Conservation (phyloP, 345 rosid species). For the Linum usitatissimum region DNA sequence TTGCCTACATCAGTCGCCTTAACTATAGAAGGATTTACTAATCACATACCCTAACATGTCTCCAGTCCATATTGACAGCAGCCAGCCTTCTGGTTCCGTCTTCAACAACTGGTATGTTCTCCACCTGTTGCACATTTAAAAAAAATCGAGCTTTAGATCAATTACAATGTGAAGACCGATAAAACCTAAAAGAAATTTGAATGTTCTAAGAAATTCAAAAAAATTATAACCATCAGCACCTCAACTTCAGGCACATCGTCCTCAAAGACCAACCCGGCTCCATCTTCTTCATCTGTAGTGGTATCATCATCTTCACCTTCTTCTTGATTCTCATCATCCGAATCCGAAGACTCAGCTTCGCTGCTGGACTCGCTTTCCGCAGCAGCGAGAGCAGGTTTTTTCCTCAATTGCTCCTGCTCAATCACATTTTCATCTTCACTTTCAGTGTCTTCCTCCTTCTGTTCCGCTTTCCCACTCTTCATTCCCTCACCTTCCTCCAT, state of each 20-base stretch:
- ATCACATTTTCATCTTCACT: constrained; percentile 12
- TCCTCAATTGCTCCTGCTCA: constrained; percentile 20
- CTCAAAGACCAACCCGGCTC: constrained; percentile 28
- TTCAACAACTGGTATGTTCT: constrained; percentile 42
- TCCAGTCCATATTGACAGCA: constrained; percentile 85
- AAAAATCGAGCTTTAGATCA: constrained; percentile 1
- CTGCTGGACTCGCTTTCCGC: constrained; percentile 2
- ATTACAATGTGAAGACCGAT: not conserved
- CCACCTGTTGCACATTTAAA: constrained; percentile 39
- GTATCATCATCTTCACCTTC: constrained; percentile 29
- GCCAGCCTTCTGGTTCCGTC: constrained; percentile 78
- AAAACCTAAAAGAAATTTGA: not conserved
- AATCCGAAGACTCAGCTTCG: constrained; percentile 11
- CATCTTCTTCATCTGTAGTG: constrained; percentile 54
- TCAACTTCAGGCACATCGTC: constrained; percentile 37
- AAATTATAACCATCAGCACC: constrained; percentile 19
- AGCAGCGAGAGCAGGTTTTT: not conserved
- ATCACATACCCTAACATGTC: constrained; percentile 59
- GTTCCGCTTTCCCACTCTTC: not conserved
- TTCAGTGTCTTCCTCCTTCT: not conserved
- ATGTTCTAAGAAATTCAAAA: not conserved
- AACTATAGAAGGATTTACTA: not conserved
- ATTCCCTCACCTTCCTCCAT: constrained; percentile 27
- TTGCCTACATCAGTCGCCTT: no score
- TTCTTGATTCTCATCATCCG: constrained; percentile 22